Conservation (phyloP, 2,329 filamentous ascomycete species). For the Arthrobotrys conoides region DNA sequence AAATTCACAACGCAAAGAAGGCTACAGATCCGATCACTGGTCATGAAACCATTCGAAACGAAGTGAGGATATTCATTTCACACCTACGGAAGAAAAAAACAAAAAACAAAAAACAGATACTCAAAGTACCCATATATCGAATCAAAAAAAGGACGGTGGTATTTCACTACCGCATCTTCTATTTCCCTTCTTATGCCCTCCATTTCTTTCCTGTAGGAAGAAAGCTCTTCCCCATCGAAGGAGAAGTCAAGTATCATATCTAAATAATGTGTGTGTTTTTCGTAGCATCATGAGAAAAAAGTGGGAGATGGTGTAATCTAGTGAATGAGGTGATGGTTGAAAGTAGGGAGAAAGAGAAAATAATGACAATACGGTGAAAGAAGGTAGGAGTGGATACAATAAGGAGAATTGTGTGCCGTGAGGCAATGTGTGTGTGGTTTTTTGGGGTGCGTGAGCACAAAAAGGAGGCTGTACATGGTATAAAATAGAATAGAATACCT, state of each 20-base stretch:
- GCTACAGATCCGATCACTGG: too few species aligned
- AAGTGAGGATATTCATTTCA: too few species aligned
- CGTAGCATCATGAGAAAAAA: conserved; percentile 29
- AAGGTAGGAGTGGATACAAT: conserved; percentile 32
- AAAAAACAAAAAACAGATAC: too few species aligned
- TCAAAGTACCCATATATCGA: too few species aligned
- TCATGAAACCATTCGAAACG: too few species aligned
- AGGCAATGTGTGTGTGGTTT: conserved; percentile 22
- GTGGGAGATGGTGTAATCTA: conserved; percentile 38
- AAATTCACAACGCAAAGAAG: too few species aligned
- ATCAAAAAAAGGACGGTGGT: not conserved
- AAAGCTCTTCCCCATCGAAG: conserved; percentile 20
- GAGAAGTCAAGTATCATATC: conserved; percentile 35
- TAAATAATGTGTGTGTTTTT: conserved; percentile 4
- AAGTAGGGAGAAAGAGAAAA: not conserved
- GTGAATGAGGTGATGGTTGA: conserved; percentile 40
- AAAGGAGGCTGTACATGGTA: conserved; percentile 45
- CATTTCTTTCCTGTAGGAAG: not conserved
- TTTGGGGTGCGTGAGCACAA: conserved; percentile 1
- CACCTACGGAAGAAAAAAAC: not conserved
- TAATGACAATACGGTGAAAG: conserved; percentile 36
- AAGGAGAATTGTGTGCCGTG: conserved; percentile 52
- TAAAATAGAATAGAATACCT: conserved; percentile 31
- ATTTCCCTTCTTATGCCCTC: conserved; percentile 8
- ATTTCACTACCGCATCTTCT: not conserved